phyloP scores from a whole-genome alignment of 2,329 filamentous ascomycete genomes.

The Pseudogymnoascus verrucosus region DNA sequence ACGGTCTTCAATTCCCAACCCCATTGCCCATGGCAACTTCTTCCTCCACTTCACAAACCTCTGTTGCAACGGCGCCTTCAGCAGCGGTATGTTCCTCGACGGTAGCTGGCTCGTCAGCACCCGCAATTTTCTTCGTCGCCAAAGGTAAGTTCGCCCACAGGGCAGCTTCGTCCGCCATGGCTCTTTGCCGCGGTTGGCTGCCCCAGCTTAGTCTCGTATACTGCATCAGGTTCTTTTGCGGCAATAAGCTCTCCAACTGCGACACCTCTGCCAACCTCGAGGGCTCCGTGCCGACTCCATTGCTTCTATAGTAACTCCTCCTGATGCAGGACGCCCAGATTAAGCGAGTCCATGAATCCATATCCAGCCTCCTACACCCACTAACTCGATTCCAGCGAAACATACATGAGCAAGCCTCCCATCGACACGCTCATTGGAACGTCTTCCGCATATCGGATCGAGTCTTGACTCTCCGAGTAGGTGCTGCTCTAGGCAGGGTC shows the following conservation, averaged over 20 bases:
- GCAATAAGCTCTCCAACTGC: neutral
- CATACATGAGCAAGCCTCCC: neutral
- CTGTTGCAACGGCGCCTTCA: neutral
- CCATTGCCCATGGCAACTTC: neutral
- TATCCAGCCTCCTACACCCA: neutral
- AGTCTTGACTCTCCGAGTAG: neutral
- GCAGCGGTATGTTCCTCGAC: neutral
- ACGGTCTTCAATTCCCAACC: neutral
- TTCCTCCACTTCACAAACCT: neutral
- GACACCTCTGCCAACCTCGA: neutral
- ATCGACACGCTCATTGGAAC: neutral
- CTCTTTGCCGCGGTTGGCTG: neutral
- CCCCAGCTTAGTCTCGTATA: neutral
- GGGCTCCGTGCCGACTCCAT: neutral
- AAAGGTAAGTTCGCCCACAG: neutral
- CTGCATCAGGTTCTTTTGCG: neutral
- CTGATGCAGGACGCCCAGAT: neutral
- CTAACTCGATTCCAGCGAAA: neutral
- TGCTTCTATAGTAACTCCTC: neutral
- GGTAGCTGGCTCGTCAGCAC: neutral
- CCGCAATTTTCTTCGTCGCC: neutral
- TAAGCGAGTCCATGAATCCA: neutral
- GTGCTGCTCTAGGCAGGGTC: neutral
- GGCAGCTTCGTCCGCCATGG: neutral
- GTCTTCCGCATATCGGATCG: neutral